phyloP scores from a whole-genome alignment of 768 basidiomycete genomes.

The Lactarius sp. region DNA sequence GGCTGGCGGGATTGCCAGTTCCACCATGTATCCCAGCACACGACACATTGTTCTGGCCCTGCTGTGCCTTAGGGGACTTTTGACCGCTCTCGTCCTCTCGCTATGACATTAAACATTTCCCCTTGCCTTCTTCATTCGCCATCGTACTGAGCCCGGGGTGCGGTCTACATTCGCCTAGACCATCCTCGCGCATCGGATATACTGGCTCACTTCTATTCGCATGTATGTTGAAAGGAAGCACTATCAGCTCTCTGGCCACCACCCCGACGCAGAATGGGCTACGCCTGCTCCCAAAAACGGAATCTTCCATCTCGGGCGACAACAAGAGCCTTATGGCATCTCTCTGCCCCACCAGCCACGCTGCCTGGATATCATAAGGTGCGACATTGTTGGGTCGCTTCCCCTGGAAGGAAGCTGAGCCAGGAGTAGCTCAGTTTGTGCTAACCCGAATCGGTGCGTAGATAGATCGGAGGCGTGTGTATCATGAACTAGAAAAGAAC shows the following conservation, averaged over 20 bases:
- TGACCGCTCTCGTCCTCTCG: not conserved
- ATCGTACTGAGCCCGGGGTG: not conserved
- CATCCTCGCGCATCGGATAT: slow-evolving; percentile 11
- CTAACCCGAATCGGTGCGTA: slow-evolving; percentile 12
- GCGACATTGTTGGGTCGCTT: slow-evolving; percentile 23
- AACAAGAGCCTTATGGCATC: slow-evolving; percentile 33
- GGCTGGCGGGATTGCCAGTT: not conserved
- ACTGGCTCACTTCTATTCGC: not conserved
- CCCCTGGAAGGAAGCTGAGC: not conserved
- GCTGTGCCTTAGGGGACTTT: not conserved
- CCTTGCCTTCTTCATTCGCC: not conserved
- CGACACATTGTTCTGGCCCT: not conserved
- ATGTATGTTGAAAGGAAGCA: slow-evolving; percentile 13
- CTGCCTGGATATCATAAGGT: slow-evolving; percentile 38
- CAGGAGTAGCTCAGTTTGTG: slow-evolving; percentile 38
- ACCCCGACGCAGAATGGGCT: slow-evolving; percentile 26
- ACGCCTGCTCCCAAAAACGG: slow-evolving; percentile 29
- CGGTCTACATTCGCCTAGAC: slow-evolving; percentile 6
- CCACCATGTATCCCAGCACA: not conserved
- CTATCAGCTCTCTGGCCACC: slow-evolving; percentile 12
- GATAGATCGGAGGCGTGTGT: slow-evolving; percentile 15
- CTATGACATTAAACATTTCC: not conserved
- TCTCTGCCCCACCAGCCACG: slow-evolving; percentile 40
- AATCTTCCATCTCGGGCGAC: slow-evolving; percentile 29
- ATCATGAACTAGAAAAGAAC: slow-evolving; percentile 12